Conservation (phyloP, 768 basidiomycete genomes). For the Xerocomellus dryophilus region DNA sequence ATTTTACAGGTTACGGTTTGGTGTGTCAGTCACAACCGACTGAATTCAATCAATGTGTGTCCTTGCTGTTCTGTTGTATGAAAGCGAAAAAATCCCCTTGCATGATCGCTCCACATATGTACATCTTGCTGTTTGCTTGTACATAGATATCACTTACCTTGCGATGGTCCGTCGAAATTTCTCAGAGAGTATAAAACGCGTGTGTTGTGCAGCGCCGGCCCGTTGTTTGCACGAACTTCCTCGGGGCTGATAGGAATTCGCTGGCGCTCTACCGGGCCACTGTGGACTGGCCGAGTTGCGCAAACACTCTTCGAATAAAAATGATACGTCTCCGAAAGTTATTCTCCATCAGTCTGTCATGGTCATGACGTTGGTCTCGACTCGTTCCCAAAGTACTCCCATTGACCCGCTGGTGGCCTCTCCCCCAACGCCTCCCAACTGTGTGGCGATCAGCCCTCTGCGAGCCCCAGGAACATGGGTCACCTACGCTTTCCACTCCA, state of each 20-base stretch:
- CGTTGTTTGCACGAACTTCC: conserved; percentile 27
- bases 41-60: conserved; percentile 8
- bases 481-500: conserved; percentile 95
- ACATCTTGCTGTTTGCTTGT: conserved; percentile 11
- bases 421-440: conserved; percentile 92
- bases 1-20: conserved; percentile 11
- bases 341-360: too few species aligned
- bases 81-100: conserved; percentile 9
- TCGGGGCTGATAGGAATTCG: conserved; percentile 21
- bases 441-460: conserved; percentile 6
- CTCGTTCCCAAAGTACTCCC: conserved; percentile 74
- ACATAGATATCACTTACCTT: conserved; percentile 7
- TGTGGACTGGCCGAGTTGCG: neutral
- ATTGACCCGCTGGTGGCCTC: conserved; percentile 77
- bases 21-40: conserved; percentile 9
- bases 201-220: too few species aligned
- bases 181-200: neutral
- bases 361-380: conserved; percentile 39
- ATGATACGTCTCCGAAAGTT: neutral
- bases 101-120: conserved; percentile 3
- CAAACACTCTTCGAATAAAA: conserved; percentile 5
- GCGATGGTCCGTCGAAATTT: neutral
- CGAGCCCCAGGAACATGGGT: neutral
- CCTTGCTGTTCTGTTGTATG: conserved; percentile 14
- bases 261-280: neutral